Conservation (phyloP, 2,329 filamentous ascomycete species). For the Orbilia javanica region DNA sequence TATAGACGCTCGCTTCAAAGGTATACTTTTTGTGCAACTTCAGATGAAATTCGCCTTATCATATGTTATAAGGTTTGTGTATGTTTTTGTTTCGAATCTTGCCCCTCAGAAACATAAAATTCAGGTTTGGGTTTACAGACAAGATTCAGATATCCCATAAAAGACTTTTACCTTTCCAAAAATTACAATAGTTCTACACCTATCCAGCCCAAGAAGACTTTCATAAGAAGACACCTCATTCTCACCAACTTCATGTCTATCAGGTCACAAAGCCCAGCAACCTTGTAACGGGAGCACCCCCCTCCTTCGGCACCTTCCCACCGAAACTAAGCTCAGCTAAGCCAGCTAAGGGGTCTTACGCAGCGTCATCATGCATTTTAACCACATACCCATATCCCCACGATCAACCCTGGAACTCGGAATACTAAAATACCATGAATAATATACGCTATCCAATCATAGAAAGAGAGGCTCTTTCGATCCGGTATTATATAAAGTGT, state of each 20-base stretch:
- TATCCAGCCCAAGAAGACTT: neutral
- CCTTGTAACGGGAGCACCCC: neutral
- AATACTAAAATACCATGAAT: conserved; percentile 2
- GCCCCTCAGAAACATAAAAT: neutral
- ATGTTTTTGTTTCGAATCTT: neutral
- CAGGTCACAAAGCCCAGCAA: conserved; percentile 20
- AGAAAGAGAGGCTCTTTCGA: neutral
- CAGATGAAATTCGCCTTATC: neutral
- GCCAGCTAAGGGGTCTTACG: conserved; percentile 6
- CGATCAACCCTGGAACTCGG: conserved; percentile 8
- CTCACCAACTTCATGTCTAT: conserved; percentile 26
- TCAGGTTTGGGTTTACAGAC: neutral
- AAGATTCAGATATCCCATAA: neutral
- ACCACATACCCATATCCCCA: neutral
- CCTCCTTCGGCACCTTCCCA: conserved; percentile 2
- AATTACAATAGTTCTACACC: neutral
- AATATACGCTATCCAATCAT: conserved; percentile 35
- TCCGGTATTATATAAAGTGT: conserved; percentile 55
- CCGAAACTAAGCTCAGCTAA: conserved; percentile 18
- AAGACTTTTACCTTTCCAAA: neutral
- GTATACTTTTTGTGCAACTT: conserved; percentile 2
- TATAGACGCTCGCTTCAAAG: conserved; percentile 26
- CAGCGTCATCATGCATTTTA: conserved; percentile 53
- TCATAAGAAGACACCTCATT: neutral
- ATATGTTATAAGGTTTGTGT: neutral